Percentiles rank a stretch among this genome's conserved stretches.
These are phyloP conservation scores for Debaryomyces nepalensis DNA, from an alignment of 1,139 yeast species.

Conservation along the genomic window DNA sequence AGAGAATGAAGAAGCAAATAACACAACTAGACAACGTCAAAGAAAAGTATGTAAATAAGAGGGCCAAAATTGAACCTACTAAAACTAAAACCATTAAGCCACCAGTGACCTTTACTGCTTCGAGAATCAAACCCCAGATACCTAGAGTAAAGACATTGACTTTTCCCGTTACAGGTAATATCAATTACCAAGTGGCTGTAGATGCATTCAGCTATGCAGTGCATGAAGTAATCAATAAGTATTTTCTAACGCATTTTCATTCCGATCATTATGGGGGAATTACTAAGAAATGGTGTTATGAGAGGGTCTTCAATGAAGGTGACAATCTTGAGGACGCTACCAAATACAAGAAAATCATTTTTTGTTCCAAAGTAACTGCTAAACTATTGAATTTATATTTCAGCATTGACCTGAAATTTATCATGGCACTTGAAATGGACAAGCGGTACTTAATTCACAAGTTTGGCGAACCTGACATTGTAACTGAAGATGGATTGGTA, in stretches of 20 bases:
- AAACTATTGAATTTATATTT: constrained; percentile 57
- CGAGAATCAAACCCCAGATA: constrained; percentile 45
- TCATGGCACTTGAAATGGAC: constrained; percentile 53
- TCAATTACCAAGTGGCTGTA: constrained; percentile 51
- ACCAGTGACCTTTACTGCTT: constrained; percentile 26
- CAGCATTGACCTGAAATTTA: constrained; percentile 56
- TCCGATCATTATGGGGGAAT: constrained; percentile 93
- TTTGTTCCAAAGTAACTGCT: constrained; percentile 73
- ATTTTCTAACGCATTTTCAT: constrained; percentile 83
- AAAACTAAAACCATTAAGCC: constrained; percentile 25
- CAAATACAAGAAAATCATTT: constrained; percentile 48
- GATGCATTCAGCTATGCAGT: constrained; percentile 70
- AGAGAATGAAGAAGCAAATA: constrained; percentile 13
- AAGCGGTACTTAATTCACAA: constrained; percentile 35
- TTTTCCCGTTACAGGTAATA: constrained; percentile 35
- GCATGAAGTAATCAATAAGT: constrained; percentile 49
- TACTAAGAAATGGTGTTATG: constrained; percentile 69
- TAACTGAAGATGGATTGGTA: constrained; percentile 20
- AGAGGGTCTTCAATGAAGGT: constrained; percentile 37
- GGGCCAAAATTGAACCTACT: constrained; percentile 24
- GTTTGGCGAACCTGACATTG: constrained; percentile 16
- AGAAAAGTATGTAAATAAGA: constrained; percentile 16
- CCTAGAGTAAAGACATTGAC: constrained; percentile 59
- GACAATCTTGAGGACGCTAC: constrained; percentile 47
- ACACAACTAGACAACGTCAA: constrained; percentile 10